These are phyloP conservation scores for Candida taoyuanica DNA, from an alignment of 805 yeast genomes.

Conservation along the genomic window DNA sequence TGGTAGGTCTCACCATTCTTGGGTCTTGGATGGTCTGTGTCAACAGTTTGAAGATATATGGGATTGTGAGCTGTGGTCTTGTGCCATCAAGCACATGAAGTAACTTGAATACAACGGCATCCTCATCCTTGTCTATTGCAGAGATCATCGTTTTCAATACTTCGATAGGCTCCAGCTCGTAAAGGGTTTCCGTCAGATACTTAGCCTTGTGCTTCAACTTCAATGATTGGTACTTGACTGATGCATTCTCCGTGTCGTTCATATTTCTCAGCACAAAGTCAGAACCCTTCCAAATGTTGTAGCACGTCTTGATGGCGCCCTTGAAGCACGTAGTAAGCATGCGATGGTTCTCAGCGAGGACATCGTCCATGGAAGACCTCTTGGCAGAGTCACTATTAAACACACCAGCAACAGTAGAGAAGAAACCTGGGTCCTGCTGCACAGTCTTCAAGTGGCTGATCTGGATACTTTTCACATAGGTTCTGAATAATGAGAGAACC, in stretches of 20 bases:
- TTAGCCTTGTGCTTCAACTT: conserved; percentile 68
- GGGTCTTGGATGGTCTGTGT: conserved; percentile 25
- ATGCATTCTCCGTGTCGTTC: conserved; percentile 25
- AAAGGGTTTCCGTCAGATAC: conserved; percentile 57
- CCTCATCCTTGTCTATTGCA: conserved; percentile 8
- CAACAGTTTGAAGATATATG: conserved; percentile 57
- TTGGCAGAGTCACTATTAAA: conserved; percentile 57
- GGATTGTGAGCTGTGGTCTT: conserved; percentile 68
- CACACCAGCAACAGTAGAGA: conserved; percentile 67
- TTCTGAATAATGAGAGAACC: conserved; percentile 39
- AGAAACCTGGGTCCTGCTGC: conserved; percentile 49
- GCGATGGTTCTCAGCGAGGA: conserved; percentile 15
- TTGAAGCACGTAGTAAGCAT: conserved; percentile 46
- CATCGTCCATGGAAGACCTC: conserved; percentile 3
- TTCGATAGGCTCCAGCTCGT: conserved; percentile 66
- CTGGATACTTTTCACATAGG: conserved; percentile 51
- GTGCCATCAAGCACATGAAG: conserved; percentile 84
- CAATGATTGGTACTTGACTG: conserved; percentile 45
- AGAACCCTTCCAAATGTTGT: conserved; percentile 66
- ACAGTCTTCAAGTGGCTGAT: conserved; percentile 14
- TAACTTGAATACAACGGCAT: conserved; percentile 46
- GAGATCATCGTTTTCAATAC: conserved; percentile 61
- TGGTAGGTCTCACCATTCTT: conserved; percentile 13
- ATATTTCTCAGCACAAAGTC: conserved; percentile 35
- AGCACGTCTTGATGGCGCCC: conserved; percentile 50